Percentiles rank a stretch among this genome's conserved stretches.
These are phyloP conservation scores for Saccharomycopsis babjevae DNA, from an alignment of 805 yeast species.

Conservation along the genomic window DNA sequence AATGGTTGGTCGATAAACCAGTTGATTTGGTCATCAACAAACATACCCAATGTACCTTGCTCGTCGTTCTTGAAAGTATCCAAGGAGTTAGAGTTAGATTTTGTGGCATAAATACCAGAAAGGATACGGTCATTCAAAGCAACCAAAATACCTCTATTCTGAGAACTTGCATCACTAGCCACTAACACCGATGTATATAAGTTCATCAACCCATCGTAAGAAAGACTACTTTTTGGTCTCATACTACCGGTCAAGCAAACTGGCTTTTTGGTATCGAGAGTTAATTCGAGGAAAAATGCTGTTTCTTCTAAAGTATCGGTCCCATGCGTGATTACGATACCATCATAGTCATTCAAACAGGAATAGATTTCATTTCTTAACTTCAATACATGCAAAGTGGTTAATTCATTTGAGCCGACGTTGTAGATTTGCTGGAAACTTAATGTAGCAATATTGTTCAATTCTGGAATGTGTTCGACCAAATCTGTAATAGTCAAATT, in stretches of 20 bases:
- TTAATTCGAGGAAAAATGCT: conserved; percentile 38
- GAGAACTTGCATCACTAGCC: conserved; percentile 41
- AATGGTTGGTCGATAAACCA: conserved; percentile 23
- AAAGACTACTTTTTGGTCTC: conserved; percentile 63
- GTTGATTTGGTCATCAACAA: conserved; percentile 55
- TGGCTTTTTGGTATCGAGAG: conserved; percentile 35
- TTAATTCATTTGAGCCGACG: conserved; percentile 17
- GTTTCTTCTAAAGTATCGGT: conserved; percentile 42
- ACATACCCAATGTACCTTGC: conserved; percentile 62
- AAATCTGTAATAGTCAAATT: conserved; percentile 16
- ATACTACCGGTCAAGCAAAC: conserved; percentile 63
- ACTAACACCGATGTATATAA: conserved; percentile 59
- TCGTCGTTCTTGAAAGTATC: conserved; percentile 61
- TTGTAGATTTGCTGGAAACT: conserved; percentile 17
- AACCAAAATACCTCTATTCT: conserved; percentile 51
- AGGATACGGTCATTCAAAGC: conserved; percentile 60
- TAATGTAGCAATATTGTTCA: conserved; percentile 11
- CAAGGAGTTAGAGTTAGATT: conserved; percentile 58
- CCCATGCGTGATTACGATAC: conserved; percentile 41
- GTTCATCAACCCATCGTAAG: conserved; percentile 68
- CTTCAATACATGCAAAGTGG: conserved; percentile 12
- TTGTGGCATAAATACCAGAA: conserved; percentile 60
- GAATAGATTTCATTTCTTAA: conserved; percentile 13
- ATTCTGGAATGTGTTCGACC: conserved; percentile 16
- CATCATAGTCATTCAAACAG: conserved; percentile 27